Evolutionary conservation across 106 monocot genomes (phyloP), one percentile per base, ranked within the genome.

Genomic region (Cymbidium sinense): DNA sequence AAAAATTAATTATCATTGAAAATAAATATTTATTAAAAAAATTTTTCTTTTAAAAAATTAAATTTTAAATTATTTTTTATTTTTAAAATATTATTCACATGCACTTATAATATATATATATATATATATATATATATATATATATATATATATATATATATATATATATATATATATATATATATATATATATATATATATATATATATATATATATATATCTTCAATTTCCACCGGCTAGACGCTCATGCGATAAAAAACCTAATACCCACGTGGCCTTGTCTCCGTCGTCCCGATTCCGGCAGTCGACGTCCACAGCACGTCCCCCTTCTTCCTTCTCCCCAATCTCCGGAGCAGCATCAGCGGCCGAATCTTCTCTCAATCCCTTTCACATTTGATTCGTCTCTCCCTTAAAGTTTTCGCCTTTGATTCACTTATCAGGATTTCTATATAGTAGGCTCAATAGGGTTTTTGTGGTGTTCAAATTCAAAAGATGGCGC

Each of bases 401-500:
- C 12, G 15, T 67, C 13, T 12, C 33, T 33, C 31, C 67, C 33
- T 15, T 67, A 31, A 3, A 18, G 33, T 21, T 27, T 12, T 67
- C 31, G 9, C 29, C 67, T 21, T 67, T 67, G 67, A 67, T 67
- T 11, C 67, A 33, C 3, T 67, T 67, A 31, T 67, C 15, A 31
- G 67, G 67, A 30, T 67, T 67, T 67, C 4, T 67, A 33, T 31
- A 67, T 25, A 33, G 31, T 17, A 64, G 4, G 28, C 28, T 6
- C 34, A 34, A 35, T 71, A 71, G 36, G 71, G 36, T 39, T 39
- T 71, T 31, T 9, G 5, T 71, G 34, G 4, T 21, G 34, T 67
- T 13, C n/a, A 12, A 31, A 15, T 2, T 31, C 30, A 33, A 31
- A 33, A 13, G 67, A 76, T 82, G 81, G 50, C 81, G 70, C 81